Conservation (phyloP, 768 basidiomycete species). For the Terana coerulea region DNA sequence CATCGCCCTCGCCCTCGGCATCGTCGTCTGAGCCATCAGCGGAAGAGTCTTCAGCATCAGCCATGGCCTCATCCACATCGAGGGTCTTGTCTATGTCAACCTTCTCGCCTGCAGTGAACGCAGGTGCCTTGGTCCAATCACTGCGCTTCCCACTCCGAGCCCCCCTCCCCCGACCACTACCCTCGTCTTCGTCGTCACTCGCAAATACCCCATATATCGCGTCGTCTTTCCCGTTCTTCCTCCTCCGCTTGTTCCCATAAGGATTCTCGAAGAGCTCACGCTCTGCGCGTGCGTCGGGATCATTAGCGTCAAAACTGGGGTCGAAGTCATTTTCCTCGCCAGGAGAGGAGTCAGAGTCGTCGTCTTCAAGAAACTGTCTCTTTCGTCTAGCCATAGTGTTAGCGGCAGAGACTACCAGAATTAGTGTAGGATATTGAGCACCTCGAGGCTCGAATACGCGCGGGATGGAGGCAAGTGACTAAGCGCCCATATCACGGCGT, state of each 20-base stretch:
- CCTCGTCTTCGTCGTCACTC: slow-evolving; percentile 56
- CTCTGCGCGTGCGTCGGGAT: slow-evolving; percentile 68
- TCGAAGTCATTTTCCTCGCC: slow-evolving; percentile 39
- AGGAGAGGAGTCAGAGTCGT: slow-evolving; percentile 66
- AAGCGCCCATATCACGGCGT: not conserved
- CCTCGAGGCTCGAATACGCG: not conserved
- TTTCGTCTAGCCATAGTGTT: slow-evolving; percentile 68
- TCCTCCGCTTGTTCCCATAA: slow-evolving; percentile 65
- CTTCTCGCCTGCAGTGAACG: slow-evolving; percentile 61
- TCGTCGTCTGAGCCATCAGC: slow-evolving; percentile 29
- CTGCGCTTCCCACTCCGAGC: slow-evolving; percentile 35
- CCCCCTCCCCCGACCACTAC: slow-evolving; percentile 21
- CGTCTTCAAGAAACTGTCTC: slow-evolving; percentile 69
- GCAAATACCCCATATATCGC: slow-evolving; percentile 75
- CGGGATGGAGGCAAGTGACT: not conserved
- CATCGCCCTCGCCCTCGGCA: slow-evolving; percentile 27
- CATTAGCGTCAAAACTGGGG: slow-evolving; percentile 38
- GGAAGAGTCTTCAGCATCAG: slow-evolving; percentile 36
- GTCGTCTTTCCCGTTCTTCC: slow-evolving; percentile 65
- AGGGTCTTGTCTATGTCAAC: slow-evolving; percentile 39
- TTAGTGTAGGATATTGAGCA: not conserved
- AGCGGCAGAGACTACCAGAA: not conserved
- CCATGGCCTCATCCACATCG: slow-evolving; percentile 34
- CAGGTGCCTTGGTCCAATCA: slow-evolving; percentile 75
- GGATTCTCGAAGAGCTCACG: slow-evolving; percentile 75